Conservation (phyloP, 345 rosid species). For the Aethionema arabicum region DNA sequence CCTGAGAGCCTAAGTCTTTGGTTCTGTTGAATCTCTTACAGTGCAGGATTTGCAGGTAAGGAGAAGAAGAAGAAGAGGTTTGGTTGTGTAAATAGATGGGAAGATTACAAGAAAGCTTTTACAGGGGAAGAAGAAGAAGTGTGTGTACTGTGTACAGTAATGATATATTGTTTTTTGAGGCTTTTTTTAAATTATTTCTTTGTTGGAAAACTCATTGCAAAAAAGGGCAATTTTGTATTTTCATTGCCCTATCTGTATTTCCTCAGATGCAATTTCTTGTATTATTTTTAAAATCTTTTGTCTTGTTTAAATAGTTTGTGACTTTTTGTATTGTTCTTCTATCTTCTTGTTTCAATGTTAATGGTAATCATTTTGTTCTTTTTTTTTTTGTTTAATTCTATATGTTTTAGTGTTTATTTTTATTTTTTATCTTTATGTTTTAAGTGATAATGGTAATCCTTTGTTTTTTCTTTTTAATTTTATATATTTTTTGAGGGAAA, state of each 20-base stretch:
- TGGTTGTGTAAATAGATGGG: constrained; percentile 37
- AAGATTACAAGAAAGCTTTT: constrained; percentile 30
- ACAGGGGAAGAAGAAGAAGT: constrained; percentile 16
- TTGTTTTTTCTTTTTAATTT: too few species aligned
- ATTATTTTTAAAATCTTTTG: not conserved
- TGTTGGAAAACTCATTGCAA: constrained; percentile 34
- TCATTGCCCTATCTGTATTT: constrained; percentile 34
- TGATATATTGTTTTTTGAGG: constrained; percentile 26
- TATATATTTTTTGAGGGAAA: too few species aligned
- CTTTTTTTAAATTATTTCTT: constrained; percentile 13
- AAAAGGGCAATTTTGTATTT: constrained; percentile 26
- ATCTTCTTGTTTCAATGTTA: constrained; percentile 13
- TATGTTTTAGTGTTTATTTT: too few species aligned
- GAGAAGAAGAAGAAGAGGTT: constrained; percentile 28
- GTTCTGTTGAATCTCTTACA: constrained; percentile 27
- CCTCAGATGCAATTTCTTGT: constrained; percentile 33
- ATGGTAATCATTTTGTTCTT: constrained; percentile 7
- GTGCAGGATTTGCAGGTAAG: constrained; percentile 26
- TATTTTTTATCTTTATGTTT: too few species aligned
- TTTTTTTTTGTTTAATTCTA: not conserved
- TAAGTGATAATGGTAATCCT: too few species aligned
- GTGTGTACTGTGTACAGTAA: constrained; percentile 38
- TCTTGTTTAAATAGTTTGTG: constrained; percentile 22
- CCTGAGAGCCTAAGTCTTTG: not conserved
- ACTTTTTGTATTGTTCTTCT: constrained; percentile 31